These are phyloP conservation scores for Teratosphaeria epicoccoides DNA, from an alignment of 2,329 filamentous ascomycete species.

Conservation along the genomic window DNA sequence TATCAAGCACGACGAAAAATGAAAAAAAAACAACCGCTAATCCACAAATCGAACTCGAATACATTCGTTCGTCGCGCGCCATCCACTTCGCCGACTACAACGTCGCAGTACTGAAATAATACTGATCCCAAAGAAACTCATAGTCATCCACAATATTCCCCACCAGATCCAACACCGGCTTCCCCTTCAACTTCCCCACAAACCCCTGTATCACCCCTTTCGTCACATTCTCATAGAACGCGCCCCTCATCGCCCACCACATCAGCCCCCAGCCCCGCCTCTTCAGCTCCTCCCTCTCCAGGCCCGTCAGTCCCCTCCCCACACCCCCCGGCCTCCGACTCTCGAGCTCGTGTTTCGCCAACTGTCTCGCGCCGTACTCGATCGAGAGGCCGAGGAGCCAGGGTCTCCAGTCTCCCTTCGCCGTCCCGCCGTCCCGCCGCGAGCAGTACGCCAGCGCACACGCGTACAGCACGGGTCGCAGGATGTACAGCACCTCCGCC, in stretches of 20 bases:
- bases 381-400: slow-evolving; percentile 80
- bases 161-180: slow-evolving; percentile 68
- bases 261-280: slow-evolving; percentile 82
- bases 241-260: slow-evolving; percentile 96
- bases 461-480: slow-evolving; percentile 80
- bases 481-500: slow-evolving; percentile 83
- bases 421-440: slow-evolving; percentile 48
- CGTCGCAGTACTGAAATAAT: slow-evolving; percentile 71
- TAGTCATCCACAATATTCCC: slow-evolving; percentile 88
- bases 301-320: slow-evolving; percentile 58
- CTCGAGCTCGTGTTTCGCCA: slow-evolving; percentile 57
- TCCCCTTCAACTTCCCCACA: slow-evolving; percentile 58
- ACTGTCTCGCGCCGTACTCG: slow-evolving; percentile 80
- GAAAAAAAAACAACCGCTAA: too few relatives aligned
- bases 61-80: too few relatives aligned
- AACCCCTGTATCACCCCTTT: slow-evolving; percentile 56
- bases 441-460: slow-evolving; percentile 61
- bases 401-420: slow-evolving; percentile 76
- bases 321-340: slow-evolving; percentile 58
- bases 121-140: slow-evolving; percentile 95
- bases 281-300: slow-evolving; percentile 83
- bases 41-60: too few relatives aligned
- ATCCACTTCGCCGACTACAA: too few relatives aligned
- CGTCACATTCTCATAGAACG: slow-evolving; percentile 88
- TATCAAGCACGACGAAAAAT: neutral